Evolutionary conservation across 768 basidiomycete genomes (phyloP).

Genomic region (Leccinum disarticulatum): DNA sequence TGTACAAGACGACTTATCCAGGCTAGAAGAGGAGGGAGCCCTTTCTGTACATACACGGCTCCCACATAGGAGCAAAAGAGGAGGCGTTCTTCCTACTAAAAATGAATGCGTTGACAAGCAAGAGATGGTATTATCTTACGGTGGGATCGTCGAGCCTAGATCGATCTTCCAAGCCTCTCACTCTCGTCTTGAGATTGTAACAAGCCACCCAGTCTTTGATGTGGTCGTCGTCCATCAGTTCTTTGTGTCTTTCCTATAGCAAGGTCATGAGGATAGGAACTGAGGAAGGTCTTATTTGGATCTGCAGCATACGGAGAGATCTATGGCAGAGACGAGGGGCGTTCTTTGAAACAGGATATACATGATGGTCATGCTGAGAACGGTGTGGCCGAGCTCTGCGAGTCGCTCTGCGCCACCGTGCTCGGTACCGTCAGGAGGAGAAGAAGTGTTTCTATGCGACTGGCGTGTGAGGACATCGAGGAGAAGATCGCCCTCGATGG

Average conservation of each 20-base stretch:
- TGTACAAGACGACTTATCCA: constrained; percentile 63
- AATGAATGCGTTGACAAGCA: constrained; percentile 4
- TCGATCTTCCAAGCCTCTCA: constrained; percentile 45
- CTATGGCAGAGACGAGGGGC: constrained; percentile 41
- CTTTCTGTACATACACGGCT: constrained; percentile 61
- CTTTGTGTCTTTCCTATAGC: constrained; percentile 23
- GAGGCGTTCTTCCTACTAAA: constrained; percentile 49
- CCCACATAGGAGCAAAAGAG: constrained; percentile 66
- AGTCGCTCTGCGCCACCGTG: constrained; percentile 64
- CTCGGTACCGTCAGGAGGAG: constrained; percentile 38
- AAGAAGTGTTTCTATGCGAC: constrained; percentile 33
- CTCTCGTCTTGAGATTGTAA: constrained; percentile 53
- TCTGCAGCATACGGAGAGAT: constrained; percentile 43
- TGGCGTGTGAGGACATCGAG: constrained; percentile 60
- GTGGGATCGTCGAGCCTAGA: constrained; percentile 37
- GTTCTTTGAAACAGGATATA: constrained; percentile 46
- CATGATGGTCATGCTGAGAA: constrained; percentile 53
- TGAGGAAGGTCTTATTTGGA: background rate
- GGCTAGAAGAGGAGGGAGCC: constrained; percentile 44
- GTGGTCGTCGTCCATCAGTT: constrained; percentile 38
- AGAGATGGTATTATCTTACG: constrained; percentile 21
- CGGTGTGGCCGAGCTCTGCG: constrained; percentile 53
- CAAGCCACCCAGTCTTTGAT: constrained; percentile 49
- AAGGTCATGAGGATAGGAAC: background rate
- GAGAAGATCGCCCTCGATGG: constrained; percentile 55